phyloP scores from a whole-genome alignment of 2,329 filamentous ascomycete genomes.

The Colletotrichum camelliae region DNA sequence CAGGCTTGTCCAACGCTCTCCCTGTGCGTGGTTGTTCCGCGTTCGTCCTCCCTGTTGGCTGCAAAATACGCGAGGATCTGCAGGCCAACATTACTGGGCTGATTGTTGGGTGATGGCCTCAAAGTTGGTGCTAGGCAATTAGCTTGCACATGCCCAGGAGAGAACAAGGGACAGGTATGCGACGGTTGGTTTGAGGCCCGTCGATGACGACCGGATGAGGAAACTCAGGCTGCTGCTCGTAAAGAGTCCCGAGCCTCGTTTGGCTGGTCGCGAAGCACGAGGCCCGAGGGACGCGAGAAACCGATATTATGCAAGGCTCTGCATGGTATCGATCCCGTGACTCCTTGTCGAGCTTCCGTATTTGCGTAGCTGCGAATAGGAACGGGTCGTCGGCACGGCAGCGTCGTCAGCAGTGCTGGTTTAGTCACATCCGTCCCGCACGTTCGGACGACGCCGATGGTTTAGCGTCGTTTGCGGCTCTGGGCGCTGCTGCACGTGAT shows the following conservation, averaged over 20 bases:
- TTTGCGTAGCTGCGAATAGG: neutral
- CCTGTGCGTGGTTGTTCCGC: neutral
- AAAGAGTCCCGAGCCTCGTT: neutral
- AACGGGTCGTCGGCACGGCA: slow-evolving; percentile 16
- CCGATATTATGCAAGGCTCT: neutral
- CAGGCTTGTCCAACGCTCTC: neutral
- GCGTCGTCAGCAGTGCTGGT: slow-evolving; percentile 19
- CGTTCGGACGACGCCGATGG: slow-evolving; percentile 24
- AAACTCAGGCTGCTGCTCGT: neutral
- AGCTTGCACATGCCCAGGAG: neutral
- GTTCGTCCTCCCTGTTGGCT: neutral
- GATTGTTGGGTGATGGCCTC: slow-evolving; percentile 14
- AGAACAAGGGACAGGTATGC: neutral
- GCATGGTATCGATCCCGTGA: neutral
- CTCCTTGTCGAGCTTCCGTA: neutral
- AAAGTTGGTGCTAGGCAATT: neutral
- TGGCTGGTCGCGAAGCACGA: neutral
- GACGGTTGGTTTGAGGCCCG: slow-evolving; percentile 7
- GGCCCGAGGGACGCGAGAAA: neutral
- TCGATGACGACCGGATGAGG: neutral
- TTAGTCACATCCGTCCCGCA: slow-evolving; percentile 5
- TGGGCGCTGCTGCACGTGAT: slow-evolving; percentile 14
- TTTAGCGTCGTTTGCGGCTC: slow-evolving; percentile 17
- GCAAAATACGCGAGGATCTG: slow-evolving; percentile 12
- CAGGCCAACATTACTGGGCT: neutral